Evolutionary conservation across 805 yeast genomes (phyloP).

Genomic region (Kuraishia piskuri): DNA sequence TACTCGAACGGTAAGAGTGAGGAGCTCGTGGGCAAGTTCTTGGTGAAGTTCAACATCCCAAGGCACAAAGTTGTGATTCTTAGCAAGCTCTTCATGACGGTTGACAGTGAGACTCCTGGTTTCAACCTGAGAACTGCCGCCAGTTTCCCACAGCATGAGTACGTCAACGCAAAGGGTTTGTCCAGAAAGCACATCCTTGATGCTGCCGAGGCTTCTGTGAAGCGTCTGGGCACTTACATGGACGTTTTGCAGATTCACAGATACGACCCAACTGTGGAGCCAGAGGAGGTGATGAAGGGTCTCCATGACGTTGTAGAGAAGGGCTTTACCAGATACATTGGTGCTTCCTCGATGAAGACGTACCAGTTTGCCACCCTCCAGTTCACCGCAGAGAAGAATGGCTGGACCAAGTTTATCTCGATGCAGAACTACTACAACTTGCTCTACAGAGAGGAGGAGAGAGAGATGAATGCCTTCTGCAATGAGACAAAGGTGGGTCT

Average conservation of each 20-base stretch:
- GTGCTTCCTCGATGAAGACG: slow-evolving; percentile 54
- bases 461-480: slow-evolving; percentile 50
- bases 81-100: slow-evolving; percentile 31
- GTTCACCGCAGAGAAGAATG: slow-evolving; percentile 42
- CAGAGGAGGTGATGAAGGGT: slow-evolving; percentile 46
- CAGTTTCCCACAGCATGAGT: slow-evolving; percentile 6
- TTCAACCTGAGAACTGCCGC: neutral
- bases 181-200: slow-evolving; percentile 39
- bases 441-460: slow-evolving; percentile 51
- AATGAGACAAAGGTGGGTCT: slow-evolving; percentile 41
- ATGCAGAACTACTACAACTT: slow-evolving; percentile 52
- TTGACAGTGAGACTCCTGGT: slow-evolving; percentile 4
- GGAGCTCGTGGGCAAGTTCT: slow-evolving; percentile 40
- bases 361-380: slow-evolving; percentile 46
- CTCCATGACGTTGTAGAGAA: slow-evolving; percentile 38
- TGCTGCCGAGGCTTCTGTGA: slow-evolving; percentile 28
- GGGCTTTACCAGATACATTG: slow-evolving; percentile 45
- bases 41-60: slow-evolving; percentile 39
- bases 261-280: slow-evolving; percentile 36
- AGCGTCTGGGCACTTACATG: slow-evolving; percentile 41
- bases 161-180: slow-evolving; percentile 28
- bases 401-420: slow-evolving; percentile 48
- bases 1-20: slow-evolving; percentile 43
- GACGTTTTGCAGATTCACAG: slow-evolving; percentile 53
- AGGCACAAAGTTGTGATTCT: slow-evolving; percentile 50